Conservation (phyloP, 139 green algal genomes). For the Dunaliella sp. region DNA sequence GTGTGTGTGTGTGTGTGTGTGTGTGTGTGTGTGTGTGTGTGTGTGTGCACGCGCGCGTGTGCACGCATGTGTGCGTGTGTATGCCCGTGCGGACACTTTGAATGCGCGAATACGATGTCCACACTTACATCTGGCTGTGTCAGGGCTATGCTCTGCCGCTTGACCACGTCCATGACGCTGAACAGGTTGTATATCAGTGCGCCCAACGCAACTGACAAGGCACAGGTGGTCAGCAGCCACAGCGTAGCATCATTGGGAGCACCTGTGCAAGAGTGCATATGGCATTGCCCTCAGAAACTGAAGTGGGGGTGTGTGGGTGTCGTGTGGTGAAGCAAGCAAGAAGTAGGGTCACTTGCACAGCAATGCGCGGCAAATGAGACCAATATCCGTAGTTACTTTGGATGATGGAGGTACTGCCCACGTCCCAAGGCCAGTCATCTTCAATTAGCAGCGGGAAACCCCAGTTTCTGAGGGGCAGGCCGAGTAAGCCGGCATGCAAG, state of each 20-base stretch:
- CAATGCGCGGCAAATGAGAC: too few species aligned
- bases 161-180: not conserved
- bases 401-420: too few species aligned
- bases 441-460: too few species aligned
- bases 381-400: too few species aligned
- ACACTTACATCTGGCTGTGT: not conserved
- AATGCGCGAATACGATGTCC: not conserved
- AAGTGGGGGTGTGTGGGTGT: too few species aligned
- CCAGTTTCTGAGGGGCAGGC: too few species aligned
- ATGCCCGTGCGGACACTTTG: not conserved
- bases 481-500: too few species aligned
- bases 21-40: not conserved
- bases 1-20: not conserved
- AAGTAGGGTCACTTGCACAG: too few species aligned
- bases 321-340: too few species aligned
- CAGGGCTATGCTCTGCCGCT: not conserved
- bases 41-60: not conserved
- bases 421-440: too few species aligned
- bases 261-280: conserved; percentile 16
- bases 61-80: not conserved
- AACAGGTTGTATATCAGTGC: conserved; percentile 55
- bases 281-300: too few species aligned
- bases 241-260: conserved; percentile 14
- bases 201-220: conserved; percentile 46
- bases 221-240: conserved; percentile 49